Evolutionary conservation across 257 asterid species (phyloP), one percentile per base, ranked within the genome.

Genomic region (Primulina tabacum): DNA sequence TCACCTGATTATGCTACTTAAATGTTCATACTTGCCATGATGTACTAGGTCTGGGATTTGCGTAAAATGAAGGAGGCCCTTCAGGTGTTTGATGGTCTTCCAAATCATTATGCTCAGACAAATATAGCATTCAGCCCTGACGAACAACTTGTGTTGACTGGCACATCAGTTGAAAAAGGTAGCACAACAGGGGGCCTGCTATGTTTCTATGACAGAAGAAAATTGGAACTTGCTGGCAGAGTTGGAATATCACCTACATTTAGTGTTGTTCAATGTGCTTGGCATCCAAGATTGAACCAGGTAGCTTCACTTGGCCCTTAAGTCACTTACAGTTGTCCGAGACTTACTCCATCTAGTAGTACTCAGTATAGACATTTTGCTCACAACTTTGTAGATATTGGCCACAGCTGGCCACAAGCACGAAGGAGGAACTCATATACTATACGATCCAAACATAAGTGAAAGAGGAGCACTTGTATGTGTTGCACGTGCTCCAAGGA

Each of bases 401-500:
- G 96, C 95, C 11, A 93, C 96, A 8, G 84, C 79, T 24, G 99
- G 99, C 35, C 95, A 90, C 77, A 87, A 92, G 73, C 94, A 60
- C 30, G 89, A 87, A 73, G 99, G 97, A 67, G 99, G 92, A 76
- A 90, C 97, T 28, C 99, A 93, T 81, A 67, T 90, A 71, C 83
- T 93, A 38, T 93, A 93, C 29, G 97, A 93, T 73, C 97, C 99
- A 55, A 82, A 90, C 71, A 66, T 90, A 64, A 93, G 97, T 50
- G 96, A 86, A 75, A 89, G 96, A 78, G 99, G 99, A 72, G 99
- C 99, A 55, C 95, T 93, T 53, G 99, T 83, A 67, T 93, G 99
- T 58, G 96, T 90, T 72, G 95, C 94, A 4, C 97, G 99, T 67
- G 99, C 99, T n/a, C 99, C 99, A 10, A 81, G 97, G 86, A 89